Evolutionary conservation across 306 rosid genomes (phyloP), one percentile per base, ranked within the genome.

Genomic region (Comarum palustre): DNA sequence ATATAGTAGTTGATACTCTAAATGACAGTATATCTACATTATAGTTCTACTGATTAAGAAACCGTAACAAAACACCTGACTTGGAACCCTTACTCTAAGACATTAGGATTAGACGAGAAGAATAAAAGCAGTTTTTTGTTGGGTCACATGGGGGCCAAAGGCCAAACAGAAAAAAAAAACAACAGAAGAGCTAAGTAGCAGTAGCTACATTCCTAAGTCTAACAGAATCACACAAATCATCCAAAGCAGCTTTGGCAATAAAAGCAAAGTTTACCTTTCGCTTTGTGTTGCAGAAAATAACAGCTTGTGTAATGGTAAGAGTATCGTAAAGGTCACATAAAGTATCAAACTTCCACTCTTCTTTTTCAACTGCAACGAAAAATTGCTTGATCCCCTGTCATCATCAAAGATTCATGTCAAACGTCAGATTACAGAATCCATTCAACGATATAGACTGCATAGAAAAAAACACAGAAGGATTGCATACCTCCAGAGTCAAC

Each of bases 341-440:
- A 29, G 99, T 91, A 82, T 95, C 99, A 72, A 95, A 95, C 73
- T 95, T 95, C 97, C 97, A 91, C 78, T 95, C 99, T 77, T 95
- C 99, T 78, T 86, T 91, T 76, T 95, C 99, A 32, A 95, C 99
- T 0, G 99, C 97, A 27, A 95, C 99, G 32, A 95, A 95, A 84
- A 95, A 95, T 90, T 91, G 99, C 82, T 95, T 91, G 81, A 95
- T 95, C 38, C 99, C 99, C 99, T 95, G 88, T 36, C 39, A 36
- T 36, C 39, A 36, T 66, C 38, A 71, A 8, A 66, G 15, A 60
- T 50, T 24, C 66, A 64, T 24, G 31, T 42, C 31, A 57, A 60
- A 45, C 39, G 65, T 78, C 42, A 82, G 25, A 63, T 69, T 77
- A 75, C 73, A 54, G 41, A 68, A 24, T 55, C 39, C 34, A 11